phyloP scores from a whole-genome alignment of 805 yeast genomes.

The Cyberlindnera amylophila region DNA sequence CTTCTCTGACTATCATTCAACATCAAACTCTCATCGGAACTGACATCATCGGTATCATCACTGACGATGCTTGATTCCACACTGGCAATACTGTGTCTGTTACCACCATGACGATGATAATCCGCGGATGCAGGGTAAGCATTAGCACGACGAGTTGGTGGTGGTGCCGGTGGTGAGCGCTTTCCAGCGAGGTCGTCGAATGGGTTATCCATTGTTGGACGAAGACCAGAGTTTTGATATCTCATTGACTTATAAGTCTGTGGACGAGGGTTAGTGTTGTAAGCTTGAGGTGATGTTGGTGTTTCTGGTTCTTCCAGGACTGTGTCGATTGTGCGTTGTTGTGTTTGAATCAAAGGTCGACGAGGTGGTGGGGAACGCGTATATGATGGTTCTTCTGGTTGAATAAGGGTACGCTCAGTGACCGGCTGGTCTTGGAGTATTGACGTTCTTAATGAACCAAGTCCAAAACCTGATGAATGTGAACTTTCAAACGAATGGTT shows the following conservation, averaged over 20 bases:
- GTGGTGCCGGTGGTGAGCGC: conserved; percentile 22
- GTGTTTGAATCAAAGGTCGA: background rate
- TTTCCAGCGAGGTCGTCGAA: conserved; percentile 13
- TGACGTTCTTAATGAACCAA: conserved; percentile 12
- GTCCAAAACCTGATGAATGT: conserved; percentile 10
- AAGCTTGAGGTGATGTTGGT: conserved; percentile 3
- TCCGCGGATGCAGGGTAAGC: conserved; percentile 7
- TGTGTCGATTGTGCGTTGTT: conserved; percentile 22
- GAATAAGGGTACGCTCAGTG: conserved; percentile 6
- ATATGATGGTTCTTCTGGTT: conserved; percentile 3
- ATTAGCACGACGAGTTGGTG: conserved; percentile 19
- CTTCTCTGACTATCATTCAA: conserved; percentile 5
- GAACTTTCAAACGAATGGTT: conserved; percentile 6
- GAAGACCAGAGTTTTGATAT: conserved; percentile 20
- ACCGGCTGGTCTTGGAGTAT: conserved; percentile 18
- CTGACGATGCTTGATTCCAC: conserved; percentile 24
- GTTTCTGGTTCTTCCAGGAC: conserved; percentile 27
- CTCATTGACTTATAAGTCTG: conserved; percentile 11
- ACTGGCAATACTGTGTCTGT: conserved; percentile 21
- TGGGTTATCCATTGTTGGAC: conserved; percentile 16
- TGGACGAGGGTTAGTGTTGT: conserved; percentile 3
- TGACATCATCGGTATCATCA: conserved; percentile 23
- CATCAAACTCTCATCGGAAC: conserved; percentile 25
- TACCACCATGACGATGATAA: conserved; percentile 20
- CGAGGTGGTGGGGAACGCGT: conserved; percentile 9